Evolutionary conservation across 768 basidiomycete genomes (phyloP), one percentile per base, ranked within the genome.

Genomic region (Clathrus columnatus): DNA sequence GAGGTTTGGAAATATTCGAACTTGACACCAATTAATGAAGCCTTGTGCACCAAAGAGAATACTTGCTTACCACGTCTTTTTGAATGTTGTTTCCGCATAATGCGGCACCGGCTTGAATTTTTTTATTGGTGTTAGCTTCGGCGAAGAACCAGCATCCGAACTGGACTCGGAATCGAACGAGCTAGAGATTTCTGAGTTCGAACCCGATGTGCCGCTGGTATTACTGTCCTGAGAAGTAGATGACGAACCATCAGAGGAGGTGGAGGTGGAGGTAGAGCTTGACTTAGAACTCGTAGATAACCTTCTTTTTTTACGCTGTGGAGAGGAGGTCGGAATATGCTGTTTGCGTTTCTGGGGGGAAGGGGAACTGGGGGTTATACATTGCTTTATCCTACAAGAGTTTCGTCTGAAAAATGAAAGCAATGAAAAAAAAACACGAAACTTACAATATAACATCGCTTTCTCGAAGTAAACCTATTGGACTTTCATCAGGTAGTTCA

Each of bases 231-330:
- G 57, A 27, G 59, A 56, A 20, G 59, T 57, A 23, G 57, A 57
- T 4, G 57, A 57, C 26, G 48, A 17, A 21, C 44, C 51, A 2
- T 61, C 56, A 45, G 62, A 63, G 17, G 59, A 57, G 11, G 63
- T 61, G 4, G 68, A 65, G 4, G 64, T 61, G 0, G 68, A 68
- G 16, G 68, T 65, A 11, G 67, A 66, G 10, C 60, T 61, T 18
- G 71, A 72, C 10, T 64, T 63, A 2, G 68, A 62, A 10, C 65
- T 63, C 7, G 61, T 58, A 14, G 53, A 54, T 36, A 36, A 36
- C n/a, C n/a, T 36, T 11, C 36, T 36, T 36, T 36, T 36, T 36
- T 36, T 36, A n/a, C n/a, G 36, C 36, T 36, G 36, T 36, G 36
- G n/a, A n/a, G 8, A 32, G 50, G 21, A 14, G 18, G 11, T 48